Evolutionary conservation across 352 stramenopile species (phyloP).

Genomic region (Pythium myriotylum): DNA sequence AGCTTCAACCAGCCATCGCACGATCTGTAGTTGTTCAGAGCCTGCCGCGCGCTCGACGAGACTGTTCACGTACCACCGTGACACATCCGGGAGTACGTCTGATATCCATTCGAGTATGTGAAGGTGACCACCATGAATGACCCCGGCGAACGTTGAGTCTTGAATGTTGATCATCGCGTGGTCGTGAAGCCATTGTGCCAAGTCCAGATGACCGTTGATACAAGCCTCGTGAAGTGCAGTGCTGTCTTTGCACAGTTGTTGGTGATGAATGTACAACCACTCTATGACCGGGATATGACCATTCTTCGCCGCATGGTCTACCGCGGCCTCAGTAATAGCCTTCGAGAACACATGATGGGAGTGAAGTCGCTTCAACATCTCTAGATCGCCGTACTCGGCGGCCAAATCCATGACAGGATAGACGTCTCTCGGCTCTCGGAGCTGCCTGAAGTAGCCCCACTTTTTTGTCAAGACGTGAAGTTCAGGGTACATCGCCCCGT

Average conservation of each 20-base stretch:
- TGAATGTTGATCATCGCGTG: background rate
- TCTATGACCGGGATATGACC: background rate
- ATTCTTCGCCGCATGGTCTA: background rate
- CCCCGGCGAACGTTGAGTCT: background rate
- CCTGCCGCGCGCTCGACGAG: background rate
- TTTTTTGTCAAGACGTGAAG: background rate
- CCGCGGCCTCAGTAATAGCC: background rate
- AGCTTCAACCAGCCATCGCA: background rate
- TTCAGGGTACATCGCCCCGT: background rate
- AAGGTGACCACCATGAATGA: background rate
- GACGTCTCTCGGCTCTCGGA: background rate
- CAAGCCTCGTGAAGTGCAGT: background rate
- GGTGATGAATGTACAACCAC: background rate
- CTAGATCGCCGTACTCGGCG: conserved; percentile 3
- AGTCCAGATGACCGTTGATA: background rate
- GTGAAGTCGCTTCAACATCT: background rate
- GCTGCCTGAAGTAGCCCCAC: background rate
- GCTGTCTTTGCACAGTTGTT: background rate
- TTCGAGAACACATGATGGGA: background rate
- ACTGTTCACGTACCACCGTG: background rate
- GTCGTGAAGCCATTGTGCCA: background rate
- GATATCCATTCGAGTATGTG: background rate
- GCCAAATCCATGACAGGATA: conserved; percentile 1
- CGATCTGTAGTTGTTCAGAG: background rate
- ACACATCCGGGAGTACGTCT: background rate